phyloP scores from a whole-genome alignment of 352 stramenopile species.

The Pythium brachiatum region DNA sequence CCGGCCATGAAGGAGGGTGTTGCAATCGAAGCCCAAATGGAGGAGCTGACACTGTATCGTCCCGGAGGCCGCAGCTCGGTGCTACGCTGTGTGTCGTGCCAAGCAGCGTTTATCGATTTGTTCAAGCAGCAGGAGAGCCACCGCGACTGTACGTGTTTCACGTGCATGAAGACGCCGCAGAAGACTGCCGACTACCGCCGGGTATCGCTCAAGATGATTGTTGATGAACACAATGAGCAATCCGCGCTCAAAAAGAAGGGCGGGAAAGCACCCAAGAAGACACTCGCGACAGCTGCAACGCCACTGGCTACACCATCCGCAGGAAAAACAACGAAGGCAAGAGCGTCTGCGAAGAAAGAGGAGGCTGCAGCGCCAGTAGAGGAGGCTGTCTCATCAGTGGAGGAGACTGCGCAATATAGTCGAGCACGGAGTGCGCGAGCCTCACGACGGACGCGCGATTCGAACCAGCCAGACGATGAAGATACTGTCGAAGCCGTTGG shows the following conservation, averaged over 20 bases:
- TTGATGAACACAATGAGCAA: slow-evolving; percentile 26
- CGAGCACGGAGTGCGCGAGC: neutral
- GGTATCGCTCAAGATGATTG: slow-evolving; percentile 15
- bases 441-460: neutral
- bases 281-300: neutral
- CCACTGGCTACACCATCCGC: neutral
- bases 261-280: neutral
- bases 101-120: slow-evolving; percentile 21
- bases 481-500: neutral
- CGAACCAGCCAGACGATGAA: neutral
- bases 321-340: neutral
- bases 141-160: slow-evolving; percentile 18
- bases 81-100: slow-evolving; percentile 18
- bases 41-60: slow-evolving; percentile 8
- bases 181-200: slow-evolving; percentile 19
- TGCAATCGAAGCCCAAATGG: slow-evolving; percentile 16
- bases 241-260: neutral
- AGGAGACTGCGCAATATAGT: neutral
- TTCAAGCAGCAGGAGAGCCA: slow-evolving; percentile 8
- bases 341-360: neutral
- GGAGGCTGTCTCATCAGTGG: neutral
- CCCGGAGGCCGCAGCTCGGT: neutral
- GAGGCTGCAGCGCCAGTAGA: neutral
- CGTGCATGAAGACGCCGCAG: slow-evolving; percentile 9
- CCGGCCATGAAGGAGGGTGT: neutral